Evolutionary conservation across 2,329 filamentous ascomycete genomes (phyloP).

Genomic region (Ceratocystis huliohia): DNA sequence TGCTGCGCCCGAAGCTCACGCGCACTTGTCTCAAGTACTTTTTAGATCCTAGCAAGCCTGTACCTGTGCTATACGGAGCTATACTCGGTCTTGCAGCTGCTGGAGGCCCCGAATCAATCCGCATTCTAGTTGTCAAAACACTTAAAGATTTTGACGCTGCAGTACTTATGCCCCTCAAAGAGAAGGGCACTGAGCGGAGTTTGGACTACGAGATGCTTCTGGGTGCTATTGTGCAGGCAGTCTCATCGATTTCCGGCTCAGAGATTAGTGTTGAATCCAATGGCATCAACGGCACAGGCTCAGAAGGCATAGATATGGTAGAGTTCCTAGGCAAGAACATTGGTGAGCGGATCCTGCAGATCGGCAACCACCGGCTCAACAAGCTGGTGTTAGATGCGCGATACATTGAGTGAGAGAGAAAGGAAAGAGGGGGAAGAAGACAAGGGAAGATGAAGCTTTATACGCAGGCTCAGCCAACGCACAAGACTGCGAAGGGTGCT

Average conservation of each 20-base stretch:
- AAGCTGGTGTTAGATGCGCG: constrained; percentile 43
- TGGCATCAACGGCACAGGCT: constrained; percentile 20
- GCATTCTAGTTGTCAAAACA: constrained; percentile 44
- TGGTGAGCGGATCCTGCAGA: constrained; percentile 35
- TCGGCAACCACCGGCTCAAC: constrained; percentile 38
- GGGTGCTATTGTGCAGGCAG: constrained; percentile 42
- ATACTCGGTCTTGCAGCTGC: constrained; percentile 67
- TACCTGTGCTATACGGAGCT: constrained; percentile 79
- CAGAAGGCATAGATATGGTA: constrained; percentile 35
- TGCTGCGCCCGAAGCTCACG: constrained; percentile 75
- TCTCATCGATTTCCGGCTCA: constrained; percentile 33
- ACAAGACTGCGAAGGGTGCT: not conserved
- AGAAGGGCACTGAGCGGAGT: constrained; percentile 35
- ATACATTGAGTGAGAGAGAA: constrained; percentile 32
- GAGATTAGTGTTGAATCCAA: constrained; percentile 23
- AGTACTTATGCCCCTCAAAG: constrained; percentile 42
- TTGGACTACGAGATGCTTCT: constrained; percentile 45
- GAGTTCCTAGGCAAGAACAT: constrained; percentile 45
- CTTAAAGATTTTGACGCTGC: constrained; percentile 41
- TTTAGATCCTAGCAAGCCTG: constrained; percentile 70
- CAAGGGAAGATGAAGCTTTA: not conserved
- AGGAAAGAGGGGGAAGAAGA: not conserved
- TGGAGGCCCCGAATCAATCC: constrained; percentile 51
- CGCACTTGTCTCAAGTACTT: constrained; percentile 89
- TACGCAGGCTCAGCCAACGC: not conserved